These are phyloP conservation scores for Hypsizygus marmoreus DNA, from an alignment of 768 basidiomycete genomes.

Conservation along the genomic window DNA sequence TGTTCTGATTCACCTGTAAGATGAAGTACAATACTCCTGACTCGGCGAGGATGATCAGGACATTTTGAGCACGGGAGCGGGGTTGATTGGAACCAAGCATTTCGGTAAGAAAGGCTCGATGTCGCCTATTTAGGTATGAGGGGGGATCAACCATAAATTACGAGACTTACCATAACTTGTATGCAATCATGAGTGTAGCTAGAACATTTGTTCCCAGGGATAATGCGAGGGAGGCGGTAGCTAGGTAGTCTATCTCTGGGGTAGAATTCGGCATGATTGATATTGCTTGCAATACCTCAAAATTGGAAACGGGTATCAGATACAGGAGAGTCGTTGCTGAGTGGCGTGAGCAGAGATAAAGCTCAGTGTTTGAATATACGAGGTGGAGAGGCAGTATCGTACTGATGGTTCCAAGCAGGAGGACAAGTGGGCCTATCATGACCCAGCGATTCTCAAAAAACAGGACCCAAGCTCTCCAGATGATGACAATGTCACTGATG, in stretches of 20 bases:
- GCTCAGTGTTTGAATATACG: background rate
- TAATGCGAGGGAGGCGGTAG: slow-evolving; percentile 4
- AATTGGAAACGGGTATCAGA: slow-evolving; percentile 8
- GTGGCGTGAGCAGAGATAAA: background rate
- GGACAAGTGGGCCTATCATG: slow-evolving; percentile 4
- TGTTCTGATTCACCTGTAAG: no score
- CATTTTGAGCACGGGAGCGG: no score
- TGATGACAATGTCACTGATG: slow-evolving; percentile 9
- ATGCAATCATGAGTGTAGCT: background rate
- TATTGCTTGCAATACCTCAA: background rate
- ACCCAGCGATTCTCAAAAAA: slow-evolving; percentile 8
- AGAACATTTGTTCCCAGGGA: slow-evolving; percentile 8
- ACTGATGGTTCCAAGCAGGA: slow-evolving; percentile 9
- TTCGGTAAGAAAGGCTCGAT: no score
- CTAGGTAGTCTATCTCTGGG: background rate
- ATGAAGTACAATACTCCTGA: no score
- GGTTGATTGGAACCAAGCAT: no score
- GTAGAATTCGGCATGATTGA: background rate
- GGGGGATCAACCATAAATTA: background rate
- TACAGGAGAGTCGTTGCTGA: slow-evolving; percentile 5
- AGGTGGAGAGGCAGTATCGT: no score
- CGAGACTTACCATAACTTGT: slow-evolving; percentile 1
- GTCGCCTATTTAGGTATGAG: background rate
- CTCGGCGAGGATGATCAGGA: no score
- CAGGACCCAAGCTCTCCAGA: slow-evolving; percentile 13